Percentiles rank a stretch among this genome's conserved stretches.
Conservation (phyloP, 495 filamentous ascomycete genomes). For the Penicillium lividum region DNA sequence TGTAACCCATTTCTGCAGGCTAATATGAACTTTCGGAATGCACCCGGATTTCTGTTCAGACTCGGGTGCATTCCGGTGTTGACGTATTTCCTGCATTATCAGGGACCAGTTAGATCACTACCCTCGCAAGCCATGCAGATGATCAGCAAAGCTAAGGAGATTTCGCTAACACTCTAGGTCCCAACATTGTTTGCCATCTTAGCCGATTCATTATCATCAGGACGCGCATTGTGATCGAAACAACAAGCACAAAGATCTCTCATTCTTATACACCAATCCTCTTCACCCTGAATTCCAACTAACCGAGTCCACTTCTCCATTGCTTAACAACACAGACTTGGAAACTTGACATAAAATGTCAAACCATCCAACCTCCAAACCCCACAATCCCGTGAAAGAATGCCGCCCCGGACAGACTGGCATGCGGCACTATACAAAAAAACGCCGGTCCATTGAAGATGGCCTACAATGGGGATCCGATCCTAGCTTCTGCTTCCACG, state of each 20-base stretch:
- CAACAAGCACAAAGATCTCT: not conserved
- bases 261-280: not conserved
- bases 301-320: not conserved
- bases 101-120: constrained; percentile 13
- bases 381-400: not conserved
- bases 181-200: not conserved
- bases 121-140: constrained; percentile 7
- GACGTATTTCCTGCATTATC: constrained; percentile 12
- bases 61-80: constrained; percentile 26
- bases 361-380: not conserved
- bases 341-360: not conserved
- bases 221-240: not conserved
- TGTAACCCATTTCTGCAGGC: no score
- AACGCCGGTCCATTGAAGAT: not conserved
- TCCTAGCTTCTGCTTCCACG: constrained; percentile 30
- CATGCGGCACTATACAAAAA: constrained; percentile 3
- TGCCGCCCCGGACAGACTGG: not conserved
- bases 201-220: not conserved
- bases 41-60: constrained; percentile 10
- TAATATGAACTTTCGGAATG: constrained; percentile 10
- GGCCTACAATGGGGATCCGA: constrained; percentile 31
- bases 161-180: not conserved
- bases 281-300: not conserved
- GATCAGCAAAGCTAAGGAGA: constrained; percentile 1
- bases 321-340: not conserved